Evolutionary conservation across 768 basidiomycete species (phyloP).

Genomic region (Mycena galopus): DNA sequence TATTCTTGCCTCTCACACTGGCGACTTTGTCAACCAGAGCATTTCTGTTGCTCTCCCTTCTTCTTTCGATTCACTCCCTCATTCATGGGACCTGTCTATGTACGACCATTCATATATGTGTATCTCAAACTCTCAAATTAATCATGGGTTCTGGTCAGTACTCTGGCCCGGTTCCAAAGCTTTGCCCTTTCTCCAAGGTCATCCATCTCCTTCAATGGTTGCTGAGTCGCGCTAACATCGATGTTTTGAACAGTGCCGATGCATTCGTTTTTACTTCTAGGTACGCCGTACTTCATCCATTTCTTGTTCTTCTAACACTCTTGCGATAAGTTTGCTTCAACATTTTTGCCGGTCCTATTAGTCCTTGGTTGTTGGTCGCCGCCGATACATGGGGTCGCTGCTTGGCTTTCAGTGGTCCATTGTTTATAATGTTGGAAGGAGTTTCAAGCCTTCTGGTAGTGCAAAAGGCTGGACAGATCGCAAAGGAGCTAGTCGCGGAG

Average conservation of each 20-base stretch:
- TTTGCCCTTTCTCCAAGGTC: conserved; percentile 76
- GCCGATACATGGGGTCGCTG: conserved; percentile 86
- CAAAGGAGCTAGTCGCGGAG: conserved; percentile 75
- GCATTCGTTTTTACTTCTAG: conserved; percentile 87
- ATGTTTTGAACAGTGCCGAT: conserved; percentile 65
- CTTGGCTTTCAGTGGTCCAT: conserved; percentile 78
- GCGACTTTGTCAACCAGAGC: conserved; percentile 85
- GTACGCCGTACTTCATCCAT: not conserved
- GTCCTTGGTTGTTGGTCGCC: conserved; percentile 68
- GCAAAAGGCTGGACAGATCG: conserved; percentile 84
- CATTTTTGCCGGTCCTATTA: conserved; percentile 75
- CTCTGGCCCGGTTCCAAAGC: conserved; percentile 66
- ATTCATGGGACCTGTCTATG: conserved; percentile 83
- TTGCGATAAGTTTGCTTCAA: conserved; percentile 76
- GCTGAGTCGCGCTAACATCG: not conserved
- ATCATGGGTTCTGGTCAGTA: conserved; percentile 1
- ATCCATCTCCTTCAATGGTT: not conserved
- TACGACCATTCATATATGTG: conserved; percentile 59
- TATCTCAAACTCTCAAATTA: not conserved
- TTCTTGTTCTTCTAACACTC: not conserved
- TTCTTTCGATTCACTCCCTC: conserved; percentile 81
- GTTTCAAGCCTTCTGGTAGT: conserved; percentile 86
- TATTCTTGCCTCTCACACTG: conserved; percentile 87
- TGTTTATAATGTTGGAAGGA: conserved; percentile 87
- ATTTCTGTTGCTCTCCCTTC: conserved; percentile 84